phyloP scores from a whole-genome alignment of 202 grass and related monocot genomes.

The Musa balbisiana region DNA sequence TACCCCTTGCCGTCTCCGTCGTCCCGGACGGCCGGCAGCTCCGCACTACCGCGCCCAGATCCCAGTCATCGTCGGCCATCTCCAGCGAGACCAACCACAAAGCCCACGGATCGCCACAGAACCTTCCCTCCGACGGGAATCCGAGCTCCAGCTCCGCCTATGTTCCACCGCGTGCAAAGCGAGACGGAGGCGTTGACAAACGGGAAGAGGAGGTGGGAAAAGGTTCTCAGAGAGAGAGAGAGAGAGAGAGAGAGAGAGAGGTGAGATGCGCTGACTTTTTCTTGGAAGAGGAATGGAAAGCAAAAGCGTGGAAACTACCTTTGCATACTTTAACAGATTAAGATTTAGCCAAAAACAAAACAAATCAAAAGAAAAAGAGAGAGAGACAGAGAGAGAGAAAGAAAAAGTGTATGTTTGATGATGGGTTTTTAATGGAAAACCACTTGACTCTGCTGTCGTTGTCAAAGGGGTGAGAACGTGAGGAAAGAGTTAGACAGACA shows the following conservation, averaged over 20 bases:
- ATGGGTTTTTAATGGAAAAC: too few species aligned
- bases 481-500: too few species aligned
- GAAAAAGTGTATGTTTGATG: too few species aligned
- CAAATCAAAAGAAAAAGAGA: too few species aligned
- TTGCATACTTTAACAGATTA: background rate
- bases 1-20: background rate
- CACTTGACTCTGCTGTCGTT: too few species aligned
- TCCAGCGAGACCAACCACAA: background rate
- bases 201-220: background rate
- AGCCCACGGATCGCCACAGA: background rate
- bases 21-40: conserved; percentile 20
- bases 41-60: conserved; percentile 34
- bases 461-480: too few species aligned
- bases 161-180: background rate
- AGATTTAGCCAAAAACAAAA: background rate
- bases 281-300: too few species aligned
- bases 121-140: background rate
- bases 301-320: background rate
- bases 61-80: conserved; percentile 32
- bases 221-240: background rate
- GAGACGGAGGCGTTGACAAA: conserved; percentile 5
- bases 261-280: background rate
- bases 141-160: background rate
- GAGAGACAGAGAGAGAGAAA: too few species aligned
- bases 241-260: background rate